Conservation (phyloP, 1,139 yeast genomes). For the Pichia sp. region DNA sequence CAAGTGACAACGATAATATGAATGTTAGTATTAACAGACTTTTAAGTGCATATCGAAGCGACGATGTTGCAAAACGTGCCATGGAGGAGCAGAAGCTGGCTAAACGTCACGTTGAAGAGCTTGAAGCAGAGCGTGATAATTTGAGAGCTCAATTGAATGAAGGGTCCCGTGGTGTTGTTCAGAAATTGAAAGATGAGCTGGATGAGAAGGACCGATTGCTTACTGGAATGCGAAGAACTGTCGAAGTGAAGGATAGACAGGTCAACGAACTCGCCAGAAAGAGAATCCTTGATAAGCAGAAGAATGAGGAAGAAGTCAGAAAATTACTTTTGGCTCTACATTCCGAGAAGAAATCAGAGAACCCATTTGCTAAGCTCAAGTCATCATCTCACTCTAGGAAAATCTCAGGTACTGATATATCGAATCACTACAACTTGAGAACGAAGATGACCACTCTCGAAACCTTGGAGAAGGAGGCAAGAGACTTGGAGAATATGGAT, state of each 20-base stretch:
- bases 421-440: conserved; percentile 5
- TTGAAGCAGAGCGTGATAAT: conserved; percentile 79
- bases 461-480: conserved; percentile 58
- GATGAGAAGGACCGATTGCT: conserved; percentile 68
- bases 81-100: conserved; percentile 64
- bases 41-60: conserved; percentile 75
- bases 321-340: conserved; percentile 70
- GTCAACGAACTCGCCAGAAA: conserved; percentile 64
- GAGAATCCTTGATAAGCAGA: conserved; percentile 71
- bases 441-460: conserved; percentile 31
- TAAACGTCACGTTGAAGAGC: conserved; percentile 65
- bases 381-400: conserved; percentile 5
- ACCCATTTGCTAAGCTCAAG: conserved; percentile 9
- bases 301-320: conserved; percentile 82
- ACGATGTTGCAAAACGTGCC: conserved; percentile 82
- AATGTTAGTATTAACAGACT: conserved; percentile 79
- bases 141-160: conserved; percentile 64
- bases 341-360: conserved; percentile 19
- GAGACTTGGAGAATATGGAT: conserved; percentile 82
- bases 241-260: conserved; percentile 58
- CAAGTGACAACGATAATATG: conserved; percentile 68
- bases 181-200: conserved; percentile 61
- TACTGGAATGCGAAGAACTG: conserved; percentile 57
- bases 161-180: conserved; percentile 81
- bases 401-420: conserved; percentile 4